These are phyloP conservation scores for Penicillium aurantiogriseum DNA, from an alignment of 2,329 filamentous ascomycete species.

Conservation along the genomic window DNA sequence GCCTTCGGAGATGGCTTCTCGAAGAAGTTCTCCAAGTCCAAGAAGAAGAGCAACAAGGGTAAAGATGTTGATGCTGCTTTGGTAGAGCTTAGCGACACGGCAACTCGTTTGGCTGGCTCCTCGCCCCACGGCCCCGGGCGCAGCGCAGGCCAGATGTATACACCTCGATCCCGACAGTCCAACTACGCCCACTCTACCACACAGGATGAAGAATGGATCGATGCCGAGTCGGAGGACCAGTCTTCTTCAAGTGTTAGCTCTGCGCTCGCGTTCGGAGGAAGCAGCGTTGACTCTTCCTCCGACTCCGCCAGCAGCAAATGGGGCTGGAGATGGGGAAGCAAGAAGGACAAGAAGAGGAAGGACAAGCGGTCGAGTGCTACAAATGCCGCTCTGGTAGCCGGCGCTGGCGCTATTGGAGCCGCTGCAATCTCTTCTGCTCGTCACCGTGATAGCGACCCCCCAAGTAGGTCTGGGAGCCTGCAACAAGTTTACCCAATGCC, in stretches of 20 bases:
- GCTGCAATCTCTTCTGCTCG: constrained; percentile 42
- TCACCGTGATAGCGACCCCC: constrained; percentile 31
- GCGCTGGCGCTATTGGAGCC: constrained; percentile 44
- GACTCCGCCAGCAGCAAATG: constrained; percentile 58
- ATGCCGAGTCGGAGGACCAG: constrained; percentile 53
- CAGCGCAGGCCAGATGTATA: constrained; percentile 37
- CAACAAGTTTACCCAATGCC: constrained; percentile 65
- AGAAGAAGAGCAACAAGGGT: constrained; percentile 29
- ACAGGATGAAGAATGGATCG: constrained; percentile 57
- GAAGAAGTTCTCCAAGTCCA: constrained; percentile 39
- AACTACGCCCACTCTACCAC: constrained; percentile 32
- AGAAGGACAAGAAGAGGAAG: constrained; percentile 42
- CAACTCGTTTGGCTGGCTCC: constrained; percentile 47
- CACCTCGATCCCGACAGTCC: constrained; percentile 28
- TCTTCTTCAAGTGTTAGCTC: constrained; percentile 55
- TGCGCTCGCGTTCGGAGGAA: constrained; percentile 61
- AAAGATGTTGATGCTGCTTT: constrained; percentile 48
- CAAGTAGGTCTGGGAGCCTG: constrained; percentile 47
- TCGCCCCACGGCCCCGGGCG: constrained; percentile 34
- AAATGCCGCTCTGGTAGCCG: constrained; percentile 41
- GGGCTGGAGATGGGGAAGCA: constrained; percentile 61
- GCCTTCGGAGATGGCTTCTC: constrained; percentile 63
- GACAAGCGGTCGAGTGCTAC: constrained; percentile 29
- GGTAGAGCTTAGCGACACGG: constrained; percentile 48
- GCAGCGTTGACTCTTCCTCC: constrained; percentile 55